Evolutionary conservation across 805 yeast genomes (phyloP).

Genomic region (Lipomyces lipofer): DNA sequence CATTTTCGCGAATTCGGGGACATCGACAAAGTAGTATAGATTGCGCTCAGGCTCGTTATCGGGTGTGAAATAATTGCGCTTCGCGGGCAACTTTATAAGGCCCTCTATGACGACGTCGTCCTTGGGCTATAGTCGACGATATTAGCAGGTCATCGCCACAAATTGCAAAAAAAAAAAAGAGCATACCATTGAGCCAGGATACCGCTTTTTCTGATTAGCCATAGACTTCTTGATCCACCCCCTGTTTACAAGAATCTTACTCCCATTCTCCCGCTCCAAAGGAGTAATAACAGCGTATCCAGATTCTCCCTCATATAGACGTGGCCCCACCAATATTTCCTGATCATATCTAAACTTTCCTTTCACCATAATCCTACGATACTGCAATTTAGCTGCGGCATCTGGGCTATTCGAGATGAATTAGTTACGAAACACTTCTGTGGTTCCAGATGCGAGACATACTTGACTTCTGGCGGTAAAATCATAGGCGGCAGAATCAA

Average conservation of each 20-base stretch:
- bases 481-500: slow-evolving; percentile 71
- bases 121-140: slow-evolving; percentile 45
- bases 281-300: slow-evolving; percentile 87
- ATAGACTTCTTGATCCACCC: slow-evolving; percentile 86
- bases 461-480: slow-evolving; percentile 52
- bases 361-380: slow-evolving; percentile 69
- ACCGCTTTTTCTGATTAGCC: slow-evolving; percentile 58
- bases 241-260: slow-evolving; percentile 77
- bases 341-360: slow-evolving; percentile 82
- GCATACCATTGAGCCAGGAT: slow-evolving; percentile 53
- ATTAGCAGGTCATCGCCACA: background rate
- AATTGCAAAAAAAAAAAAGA: background rate
- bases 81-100: slow-evolving; percentile 58
- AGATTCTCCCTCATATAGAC: slow-evolving; percentile 65
- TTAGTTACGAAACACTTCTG: background rate
- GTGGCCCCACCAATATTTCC: slow-evolving; percentile 91
- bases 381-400: slow-evolving; percentile 73
- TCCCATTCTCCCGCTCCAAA: slow-evolving; percentile 72
- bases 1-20: slow-evolving; percentile 72
- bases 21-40: slow-evolving; percentile 76
- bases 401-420: slow-evolving; percentile 52
- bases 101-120: slow-evolving; percentile 74
- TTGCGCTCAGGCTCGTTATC: slow-evolving; percentile 66
- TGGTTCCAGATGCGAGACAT: slow-evolving; percentile 1
- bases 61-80: slow-evolving; percentile 57